Evolutionary conservation across 495 filamentous ascomycete species (phyloP), one percentile per base, ranked within the genome.

Genomic region (Trypethelium eluteriae): DNA sequence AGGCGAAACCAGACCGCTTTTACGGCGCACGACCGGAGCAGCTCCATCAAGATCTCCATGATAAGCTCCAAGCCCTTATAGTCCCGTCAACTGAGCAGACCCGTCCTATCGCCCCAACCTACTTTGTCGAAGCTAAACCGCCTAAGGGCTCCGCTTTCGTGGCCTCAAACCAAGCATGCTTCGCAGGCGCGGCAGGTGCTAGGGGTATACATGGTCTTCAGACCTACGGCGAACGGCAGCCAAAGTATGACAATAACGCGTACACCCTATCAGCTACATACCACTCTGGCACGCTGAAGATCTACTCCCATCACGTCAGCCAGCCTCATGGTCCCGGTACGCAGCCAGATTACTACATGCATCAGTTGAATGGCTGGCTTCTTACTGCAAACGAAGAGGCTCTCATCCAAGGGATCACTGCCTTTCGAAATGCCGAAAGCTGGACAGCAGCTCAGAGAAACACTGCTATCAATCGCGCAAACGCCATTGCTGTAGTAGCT

Each of bases 191-290:
- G 9, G 63, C 78, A 25, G 81, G 80, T 11, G 79, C 77, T 25
- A 77, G 79, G 62, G 79, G 66, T 38, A 82, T 82, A 73, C 76
- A 78, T 61, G 64, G 62, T 39, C 73, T 83, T 64, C 75, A 79
- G 71, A 79, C 73, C 67, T 82, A 81, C 59, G 70, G 71, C 67
- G 36, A 73, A 41, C 70, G 72, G 25, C 70, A 77, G 67, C 72
- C 72, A 0, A 64, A 64, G 9, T 81, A 77, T 64, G 79, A 82
- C 71, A 71, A 71, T 62, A 80, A 81, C 44, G 76, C 79, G 41
- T 75, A 76, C 68, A 76, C 78, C 32, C 72, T 79, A 49, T 78
- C 73, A 62, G 74, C 79, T 32, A 77, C 71, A 39, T 83, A 81
- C 64, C 66, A 74, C 62, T 63, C 0, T 12, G 79, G 75, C 59